phyloP scores from a whole-genome alignment of 2,329 filamentous ascomycete genomes.

The Fusarium brevicatenulatum region DNA sequence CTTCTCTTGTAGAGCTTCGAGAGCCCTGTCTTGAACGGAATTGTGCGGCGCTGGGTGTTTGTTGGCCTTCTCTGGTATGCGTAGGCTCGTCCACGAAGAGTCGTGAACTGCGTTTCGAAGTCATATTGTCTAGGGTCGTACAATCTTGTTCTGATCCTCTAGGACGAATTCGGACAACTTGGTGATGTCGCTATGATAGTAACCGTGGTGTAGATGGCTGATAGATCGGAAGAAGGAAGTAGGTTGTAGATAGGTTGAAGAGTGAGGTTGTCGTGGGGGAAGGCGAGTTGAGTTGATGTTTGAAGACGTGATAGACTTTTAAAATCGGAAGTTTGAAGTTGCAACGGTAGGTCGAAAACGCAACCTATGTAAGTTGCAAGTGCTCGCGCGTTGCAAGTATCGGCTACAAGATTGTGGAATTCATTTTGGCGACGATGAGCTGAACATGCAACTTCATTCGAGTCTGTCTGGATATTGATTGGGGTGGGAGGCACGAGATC shows the following conservation, averaged over 20 bases:
- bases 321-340: not conserved
- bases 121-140: conserved; percentile 29
- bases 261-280: conserved; percentile 27
- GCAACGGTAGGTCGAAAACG: conserved; percentile 23
- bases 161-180: not conserved
- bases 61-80: conserved; percentile 18
- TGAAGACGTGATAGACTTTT: conserved; percentile 17
- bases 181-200: not conserved
- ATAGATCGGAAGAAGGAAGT: conserved; percentile 2
- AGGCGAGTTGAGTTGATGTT: conserved; percentile 5
- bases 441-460: conserved; percentile 42
- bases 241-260: conserved; percentile 15
- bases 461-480: not conserved
- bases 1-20: conserved; percentile 45
- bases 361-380: conserved; percentile 28
- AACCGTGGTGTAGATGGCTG: not conserved
- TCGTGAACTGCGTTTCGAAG: conserved; percentile 40
- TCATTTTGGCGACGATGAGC: conserved; percentile 42
- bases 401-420: conserved; percentile 38
- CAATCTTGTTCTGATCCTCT: not conserved
- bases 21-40: conserved; percentile 47
- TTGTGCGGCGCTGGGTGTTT: conserved; percentile 27
- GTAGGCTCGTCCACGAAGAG: conserved; percentile 33
- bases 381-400: conserved; percentile 38
- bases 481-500: conserved; percentile 35